A percentile compares a stretch with the other conserved stretches of the same genome.
Conservation (phyloP, 192 early-diverging fungal genomes). For the Gryganskiella cystojenkinii region DNA sequence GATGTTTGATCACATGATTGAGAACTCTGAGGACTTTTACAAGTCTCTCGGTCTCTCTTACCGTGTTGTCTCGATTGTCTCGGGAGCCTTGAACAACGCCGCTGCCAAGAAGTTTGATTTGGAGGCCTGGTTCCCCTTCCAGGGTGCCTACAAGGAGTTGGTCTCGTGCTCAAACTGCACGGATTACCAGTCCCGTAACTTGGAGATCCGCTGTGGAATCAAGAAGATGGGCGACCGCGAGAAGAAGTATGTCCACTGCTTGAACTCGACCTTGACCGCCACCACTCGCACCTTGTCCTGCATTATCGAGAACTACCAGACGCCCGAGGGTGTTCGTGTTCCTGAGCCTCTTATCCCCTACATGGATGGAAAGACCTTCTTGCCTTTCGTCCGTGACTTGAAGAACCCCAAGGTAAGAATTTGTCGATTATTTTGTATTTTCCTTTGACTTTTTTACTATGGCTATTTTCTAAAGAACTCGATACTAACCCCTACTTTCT, state of each 20-base stretch:
- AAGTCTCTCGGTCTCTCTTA: constrained; percentile 94
- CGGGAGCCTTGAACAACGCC: constrained; percentile 97
- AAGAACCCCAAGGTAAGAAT: constrained; percentile 45
- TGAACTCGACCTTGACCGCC: constrained; percentile 97
- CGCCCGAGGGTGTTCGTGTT: constrained; percentile 87
- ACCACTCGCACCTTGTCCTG: constrained; percentile 96
- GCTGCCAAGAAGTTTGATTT: constrained; percentile 99
- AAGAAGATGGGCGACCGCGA: constrained; percentile 96
- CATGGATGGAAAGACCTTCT: constrained; percentile 94
- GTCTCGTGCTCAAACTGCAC: constrained; percentile 99
- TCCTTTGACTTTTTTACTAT: neutral
- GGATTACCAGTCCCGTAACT: constrained; percentile 94
- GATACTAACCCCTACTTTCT: neutral
- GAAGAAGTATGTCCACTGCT: constrained; percentile 96
- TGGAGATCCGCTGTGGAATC: constrained; percentile 96
- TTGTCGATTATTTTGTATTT: neutral
- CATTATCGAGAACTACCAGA: constrained; percentile 97
- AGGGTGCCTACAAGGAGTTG: constrained; percentile 97
- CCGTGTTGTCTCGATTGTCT: constrained; percentile 95
- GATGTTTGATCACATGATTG: constrained; percentile 97
- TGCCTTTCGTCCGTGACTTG: constrained; percentile 77
- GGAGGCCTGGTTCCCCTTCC: constrained; percentile 99
- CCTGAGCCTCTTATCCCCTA: constrained; percentile 88
- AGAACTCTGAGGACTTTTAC: constrained; percentile 93
- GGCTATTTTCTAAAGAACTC: neutral